A percentile compares a stretch with the other conserved stretches of the same genome.
Conservation (phyloP, 1,284 basidiomycete genomes). For the Pulveroboletus sp. region DNA sequence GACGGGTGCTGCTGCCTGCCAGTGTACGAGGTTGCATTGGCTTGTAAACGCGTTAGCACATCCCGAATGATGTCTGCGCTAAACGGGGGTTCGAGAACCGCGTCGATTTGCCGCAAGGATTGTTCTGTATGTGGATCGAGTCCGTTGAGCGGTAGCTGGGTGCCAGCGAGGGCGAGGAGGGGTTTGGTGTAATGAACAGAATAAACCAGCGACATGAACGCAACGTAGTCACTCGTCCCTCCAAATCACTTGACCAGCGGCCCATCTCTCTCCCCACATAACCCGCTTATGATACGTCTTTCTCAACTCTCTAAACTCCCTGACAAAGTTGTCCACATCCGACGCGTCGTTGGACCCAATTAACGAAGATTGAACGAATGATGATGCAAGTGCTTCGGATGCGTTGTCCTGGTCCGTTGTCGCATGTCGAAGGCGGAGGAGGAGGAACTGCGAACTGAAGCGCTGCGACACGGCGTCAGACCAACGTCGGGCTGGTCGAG, state of each 20-base stretch:
- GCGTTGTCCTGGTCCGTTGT: conserved; percentile 85
- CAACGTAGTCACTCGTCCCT: conserved; percentile 44
- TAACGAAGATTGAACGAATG: conserved; percentile 66
- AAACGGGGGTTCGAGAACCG: conserved; percentile 21
- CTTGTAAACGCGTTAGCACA: conserved; percentile 16
- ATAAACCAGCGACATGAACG: conserved; percentile 24
- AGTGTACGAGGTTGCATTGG: background rate
- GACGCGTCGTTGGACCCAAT: conserved; percentile 41
- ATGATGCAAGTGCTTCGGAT: conserved; percentile 77
- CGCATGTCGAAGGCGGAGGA: conserved; percentile 81
- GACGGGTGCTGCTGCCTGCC: background rate
- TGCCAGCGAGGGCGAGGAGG: conserved; percentile 18
- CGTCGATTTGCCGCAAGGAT: conserved; percentile 16
- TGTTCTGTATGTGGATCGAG: conserved; percentile 11
- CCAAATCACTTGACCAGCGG: conserved; percentile 82
- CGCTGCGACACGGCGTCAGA: conserved; percentile 47
- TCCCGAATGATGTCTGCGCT: conserved; percentile 12
- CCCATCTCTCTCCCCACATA: conserved; percentile 87
- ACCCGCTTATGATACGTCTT: conserved; percentile 88
- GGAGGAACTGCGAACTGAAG: conserved; percentile 80
- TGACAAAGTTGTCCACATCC: conserved; percentile 83
- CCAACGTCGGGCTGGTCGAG: conserved; percentile 1
- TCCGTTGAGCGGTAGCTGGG: conserved; percentile 5
- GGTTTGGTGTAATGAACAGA: conserved; percentile 29
- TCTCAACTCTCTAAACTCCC: conserved; percentile 80